Percentiles rank a stretch among this genome's conserved stretches.
phyloP scores from a whole-genome alignment of 192 early-diverging fungal species.

The Coemansia sp. region DNA sequence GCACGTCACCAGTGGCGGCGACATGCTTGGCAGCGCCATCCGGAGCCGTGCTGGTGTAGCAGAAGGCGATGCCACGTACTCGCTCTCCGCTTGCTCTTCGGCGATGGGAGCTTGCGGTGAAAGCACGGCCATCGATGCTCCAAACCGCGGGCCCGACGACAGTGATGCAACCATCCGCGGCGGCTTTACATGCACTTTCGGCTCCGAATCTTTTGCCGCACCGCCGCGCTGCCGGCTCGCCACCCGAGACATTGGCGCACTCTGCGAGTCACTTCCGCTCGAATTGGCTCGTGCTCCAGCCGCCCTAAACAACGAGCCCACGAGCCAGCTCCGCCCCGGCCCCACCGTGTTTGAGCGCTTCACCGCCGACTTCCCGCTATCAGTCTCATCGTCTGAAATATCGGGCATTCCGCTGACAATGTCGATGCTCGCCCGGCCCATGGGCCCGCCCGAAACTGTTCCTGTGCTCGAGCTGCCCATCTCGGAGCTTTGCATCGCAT shows the following conservation, averaged over 20 bases:
- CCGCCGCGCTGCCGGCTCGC: neutral
- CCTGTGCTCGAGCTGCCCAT: constrained; percentile 12
- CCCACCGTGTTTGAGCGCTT: constrained; percentile 54
- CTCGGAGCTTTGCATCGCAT: constrained; percentile 36
- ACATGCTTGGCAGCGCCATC: constrained; percentile 10
- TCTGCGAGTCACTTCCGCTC: neutral
- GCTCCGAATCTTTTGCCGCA: neutral
- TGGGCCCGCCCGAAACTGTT: neutral
- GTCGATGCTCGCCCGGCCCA: constrained; percentile 43
- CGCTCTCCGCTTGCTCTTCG: constrained; percentile 13
- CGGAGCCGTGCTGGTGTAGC: neutral
- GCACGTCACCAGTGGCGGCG: constrained; percentile 9
- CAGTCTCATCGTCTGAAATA: neutral
- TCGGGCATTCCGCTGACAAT: constrained; percentile 17
- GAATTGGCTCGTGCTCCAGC: neutral
- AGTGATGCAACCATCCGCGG: constrained; percentile 11
- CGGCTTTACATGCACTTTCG: constrained; percentile 1
- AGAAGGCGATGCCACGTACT: neutral
- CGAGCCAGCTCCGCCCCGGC: constrained; percentile 26
- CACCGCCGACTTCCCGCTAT: constrained; percentile 15
- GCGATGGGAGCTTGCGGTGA: constrained; percentile 17
- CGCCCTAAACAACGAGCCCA: constrained; percentile 26
- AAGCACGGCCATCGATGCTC: neutral
- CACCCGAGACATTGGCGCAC: neutral
- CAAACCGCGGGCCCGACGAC: constrained; percentile 16